A percentile compares a stretch with the other conserved stretches of the same genome.
Evolutionary conservation across 192 early-diverging fungal species (phyloP).

Genomic region (Allomyces macrogynus): DNA sequence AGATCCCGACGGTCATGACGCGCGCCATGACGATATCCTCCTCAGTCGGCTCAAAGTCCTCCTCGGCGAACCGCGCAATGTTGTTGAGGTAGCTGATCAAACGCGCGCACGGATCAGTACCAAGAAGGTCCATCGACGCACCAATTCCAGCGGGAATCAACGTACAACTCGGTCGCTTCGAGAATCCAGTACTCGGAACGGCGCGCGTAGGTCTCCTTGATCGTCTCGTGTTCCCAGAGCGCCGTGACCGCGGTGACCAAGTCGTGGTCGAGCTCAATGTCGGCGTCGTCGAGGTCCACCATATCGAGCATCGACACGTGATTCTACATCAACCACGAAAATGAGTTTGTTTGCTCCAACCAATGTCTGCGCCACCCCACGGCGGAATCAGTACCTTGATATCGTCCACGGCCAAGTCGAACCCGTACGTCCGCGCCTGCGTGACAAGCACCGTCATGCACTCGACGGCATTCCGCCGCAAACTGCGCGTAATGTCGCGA

Average conservation of each 20-base stretch:
- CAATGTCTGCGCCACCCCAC: no score
- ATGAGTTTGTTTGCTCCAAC: no score
- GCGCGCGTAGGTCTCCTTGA: conserved; percentile 1
- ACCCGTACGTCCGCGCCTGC: background rate
- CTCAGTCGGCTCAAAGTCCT: conserved; percentile 6
- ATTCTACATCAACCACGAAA: background rate
- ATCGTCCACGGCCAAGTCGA: background rate
- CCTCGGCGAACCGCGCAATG: conserved; percentile 2
- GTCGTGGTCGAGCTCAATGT: background rate
- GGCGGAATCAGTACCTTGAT: background rate
- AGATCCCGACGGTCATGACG: conserved; percentile 4
- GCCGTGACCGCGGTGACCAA: background rate
- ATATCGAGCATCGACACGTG: background rate
- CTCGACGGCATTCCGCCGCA: conserved; percentile 2
- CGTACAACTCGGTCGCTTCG: conserved; percentile 3
- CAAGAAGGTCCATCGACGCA: background rate
- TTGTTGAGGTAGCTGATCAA: conserved; percentile 1
- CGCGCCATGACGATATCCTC: conserved; percentile 5
- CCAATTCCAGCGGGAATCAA: no score
- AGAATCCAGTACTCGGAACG: conserved; percentile 4
- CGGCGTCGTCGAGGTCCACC: conserved; percentile 2
- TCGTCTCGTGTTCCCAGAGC: conserved; percentile 3
- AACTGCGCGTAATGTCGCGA: background rate
- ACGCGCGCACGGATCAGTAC: background rate
- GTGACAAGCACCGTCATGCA: conserved; percentile 2